Conservation (phyloP, 495 filamentous ascomycete species). For the Penicillium coprophilum region DNA sequence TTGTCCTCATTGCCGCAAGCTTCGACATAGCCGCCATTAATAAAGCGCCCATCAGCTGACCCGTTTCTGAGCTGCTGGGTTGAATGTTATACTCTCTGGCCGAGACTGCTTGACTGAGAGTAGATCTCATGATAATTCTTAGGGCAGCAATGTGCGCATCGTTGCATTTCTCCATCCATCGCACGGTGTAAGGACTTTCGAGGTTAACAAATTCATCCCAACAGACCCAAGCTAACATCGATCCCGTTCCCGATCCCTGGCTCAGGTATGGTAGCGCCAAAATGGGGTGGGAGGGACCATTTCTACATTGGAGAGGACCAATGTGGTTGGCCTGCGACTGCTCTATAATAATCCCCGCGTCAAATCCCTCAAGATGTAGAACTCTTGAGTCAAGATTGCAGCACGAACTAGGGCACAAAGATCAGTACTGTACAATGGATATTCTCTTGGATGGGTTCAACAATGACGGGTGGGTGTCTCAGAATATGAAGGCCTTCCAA, state of each 20-base stretch:
- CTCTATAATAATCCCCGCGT: conserved; percentile 4
- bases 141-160: conserved; percentile 27
- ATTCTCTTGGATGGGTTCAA: neutral
- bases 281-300: neutral
- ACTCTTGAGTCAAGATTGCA: conserved; percentile 3
- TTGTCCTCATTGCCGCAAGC: conserved; percentile 28
- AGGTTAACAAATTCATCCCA: conserved; percentile 34
- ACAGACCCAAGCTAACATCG: conserved; percentile 33
- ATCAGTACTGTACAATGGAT: neutral
- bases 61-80: neutral
- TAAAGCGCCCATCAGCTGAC: neutral
- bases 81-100: neutral
- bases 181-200: conserved; percentile 23
- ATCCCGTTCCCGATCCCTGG: conserved; percentile 19
- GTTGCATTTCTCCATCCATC: conserved; percentile 33
- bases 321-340: neutral
- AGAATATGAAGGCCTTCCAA: neutral
- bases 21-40: conserved; percentile 28
- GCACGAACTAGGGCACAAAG: neutral
- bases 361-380: neutral
- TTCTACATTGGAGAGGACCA: neutral
- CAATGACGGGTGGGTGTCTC: neutral
- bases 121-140: conserved; percentile 24
- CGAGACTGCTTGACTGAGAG: neutral
- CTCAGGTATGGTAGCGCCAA: conserved; percentile 1